Base-by-base conservation (phyloP, 129 eudicot species). In the Saposhnikovia divaricata region DNA sequence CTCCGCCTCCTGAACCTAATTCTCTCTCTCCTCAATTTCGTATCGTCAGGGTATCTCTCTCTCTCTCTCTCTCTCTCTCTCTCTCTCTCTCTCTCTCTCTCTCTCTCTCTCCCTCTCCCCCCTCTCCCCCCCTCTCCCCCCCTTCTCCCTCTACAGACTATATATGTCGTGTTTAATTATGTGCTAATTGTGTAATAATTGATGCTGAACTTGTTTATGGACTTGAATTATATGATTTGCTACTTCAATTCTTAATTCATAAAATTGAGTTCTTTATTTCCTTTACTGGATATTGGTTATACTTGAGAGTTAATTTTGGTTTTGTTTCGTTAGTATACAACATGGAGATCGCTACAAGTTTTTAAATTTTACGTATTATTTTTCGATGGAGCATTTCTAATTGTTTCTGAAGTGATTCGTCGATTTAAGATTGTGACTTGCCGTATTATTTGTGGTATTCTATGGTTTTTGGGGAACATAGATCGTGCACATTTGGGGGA, bases 1-100 rank as follows among this genome's bases (percentile, higher is more conserved):
- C 91, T 12, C 81, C 92, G 7, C 88, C 91, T 69, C 88, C 91
- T 69, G 90, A 87, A 38, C 81, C 86, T 46, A 78, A 39, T 27
- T 37, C 72, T 82, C 80, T 85, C 23, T 84, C 96, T 7, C 96
- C 90, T 40, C 81, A 77, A 45, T 89, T 86, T 83, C 98, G 85
- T 79, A 78, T 93, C 25, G 76, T 90, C 61, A 87, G 85, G 96
- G 98, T 93, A 84, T 19, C 9, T 40, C 73, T 51, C 28, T 53
- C 75, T 59, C 28, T 14, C 59, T 73, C 57, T 4, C 57, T 50
- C 57, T 16, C 23, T 15, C 19, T 4, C 14, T 10, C 14, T 10
- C 50, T 10, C 50, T 10, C 50, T 46, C 50, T 46, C 50, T 3
- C 50, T 11, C 50, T 46, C 50, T 46, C 50, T 3, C 50, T 11